phyloP scores from a whole-genome alignment of 176 grass and related monocot species.

The Carex pumila region DNA sequence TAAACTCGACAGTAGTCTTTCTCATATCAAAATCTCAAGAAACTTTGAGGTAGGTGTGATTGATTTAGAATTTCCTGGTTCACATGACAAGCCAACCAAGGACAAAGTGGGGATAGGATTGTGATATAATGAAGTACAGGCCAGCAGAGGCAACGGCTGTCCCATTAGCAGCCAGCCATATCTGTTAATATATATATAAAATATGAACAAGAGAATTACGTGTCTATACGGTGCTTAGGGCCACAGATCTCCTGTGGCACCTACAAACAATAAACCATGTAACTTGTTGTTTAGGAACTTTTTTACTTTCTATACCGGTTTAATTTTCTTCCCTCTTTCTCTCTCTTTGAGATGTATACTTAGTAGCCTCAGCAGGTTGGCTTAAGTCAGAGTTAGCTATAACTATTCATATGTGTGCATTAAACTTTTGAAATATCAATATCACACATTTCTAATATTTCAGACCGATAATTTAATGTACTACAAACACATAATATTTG shows the following conservation, averaged over 20 bases:
- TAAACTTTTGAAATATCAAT: background rate
- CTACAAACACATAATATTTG: background rate
- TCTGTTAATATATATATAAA: background rate
- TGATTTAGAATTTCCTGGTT: background rate
- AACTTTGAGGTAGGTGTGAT: background rate
- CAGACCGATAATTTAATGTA: background rate
- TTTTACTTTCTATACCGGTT: no score
- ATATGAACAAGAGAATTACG: background rate
- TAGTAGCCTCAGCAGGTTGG: background rate
- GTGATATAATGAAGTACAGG: background rate
- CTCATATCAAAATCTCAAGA: background rate
- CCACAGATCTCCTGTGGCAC: conserved; percentile 10
- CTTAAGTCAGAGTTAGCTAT: background rate
- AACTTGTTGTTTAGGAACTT: background rate
- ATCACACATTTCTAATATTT: background rate
- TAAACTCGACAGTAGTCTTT: background rate
- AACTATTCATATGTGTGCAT: background rate
- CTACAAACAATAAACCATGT: background rate
- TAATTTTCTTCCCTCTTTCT: background rate
- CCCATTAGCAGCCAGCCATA: background rate
- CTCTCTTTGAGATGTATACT: background rate
- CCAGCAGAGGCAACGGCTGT: background rate
- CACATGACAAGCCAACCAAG: background rate
- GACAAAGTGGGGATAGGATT: conserved; percentile 3
- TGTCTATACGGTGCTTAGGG: background rate